Conservation (phyloP, 2,329 filamentous ascomycete species). For the Neonectria hederae region DNA sequence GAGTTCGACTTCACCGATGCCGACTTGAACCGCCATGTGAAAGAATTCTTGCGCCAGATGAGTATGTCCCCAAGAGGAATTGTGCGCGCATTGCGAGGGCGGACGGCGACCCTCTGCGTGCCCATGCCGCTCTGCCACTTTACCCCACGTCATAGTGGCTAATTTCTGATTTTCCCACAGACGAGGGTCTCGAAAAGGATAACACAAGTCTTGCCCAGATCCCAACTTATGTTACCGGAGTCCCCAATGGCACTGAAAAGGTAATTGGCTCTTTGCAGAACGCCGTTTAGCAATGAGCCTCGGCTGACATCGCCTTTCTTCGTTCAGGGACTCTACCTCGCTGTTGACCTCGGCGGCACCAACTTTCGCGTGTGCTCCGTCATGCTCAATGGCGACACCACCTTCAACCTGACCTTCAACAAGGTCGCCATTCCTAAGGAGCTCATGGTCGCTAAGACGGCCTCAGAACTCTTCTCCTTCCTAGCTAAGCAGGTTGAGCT, state of each 20-base stretch:
- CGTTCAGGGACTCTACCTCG: conserved; percentile 88
- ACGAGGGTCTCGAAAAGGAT: conserved; percentile 82
- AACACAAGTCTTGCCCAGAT: conserved; percentile 92
- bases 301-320: conserved; percentile 20
- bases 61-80: no score
- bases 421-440: conserved; percentile 91
- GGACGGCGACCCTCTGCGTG: no score
- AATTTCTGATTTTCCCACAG: conserved; percentile 53
- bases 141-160: conserved; percentile 6
- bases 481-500: conserved; percentile 90
- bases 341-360: conserved; percentile 96
- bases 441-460: conserved; percentile 88
- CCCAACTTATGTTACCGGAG: conserved; percentile 93
- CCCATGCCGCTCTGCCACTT: conserved; percentile 16
- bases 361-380: conserved; percentile 99
- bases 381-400: conserved; percentile 90
- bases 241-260: conserved; percentile 98
- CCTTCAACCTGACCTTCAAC: conserved; percentile 90
- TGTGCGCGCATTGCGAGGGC: no score
- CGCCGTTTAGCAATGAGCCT: not conserved
- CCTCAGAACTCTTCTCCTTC: conserved; percentile 89
- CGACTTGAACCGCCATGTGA: conserved; percentile 81
- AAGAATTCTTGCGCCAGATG: conserved; percentile 90
- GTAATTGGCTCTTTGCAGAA: conserved; percentile 55
- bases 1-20: conserved; percentile 87